These are phyloP conservation scores for Diaporthe citri DNA, from an alignment of 2,329 filamentous ascomycete species.

Conservation along the genomic window DNA sequence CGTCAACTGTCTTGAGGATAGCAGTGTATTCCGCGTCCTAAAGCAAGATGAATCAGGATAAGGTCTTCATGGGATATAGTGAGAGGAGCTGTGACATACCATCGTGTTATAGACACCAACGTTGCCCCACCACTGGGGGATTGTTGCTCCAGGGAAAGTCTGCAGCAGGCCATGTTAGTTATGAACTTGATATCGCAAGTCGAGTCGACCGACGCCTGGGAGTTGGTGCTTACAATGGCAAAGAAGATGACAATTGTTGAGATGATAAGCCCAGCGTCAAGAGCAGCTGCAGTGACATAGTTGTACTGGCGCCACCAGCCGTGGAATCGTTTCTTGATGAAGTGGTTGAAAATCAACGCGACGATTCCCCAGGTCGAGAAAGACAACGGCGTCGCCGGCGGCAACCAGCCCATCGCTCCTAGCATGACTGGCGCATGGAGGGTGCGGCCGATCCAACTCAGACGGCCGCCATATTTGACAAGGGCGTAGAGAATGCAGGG, in stretches of 20 bases:
- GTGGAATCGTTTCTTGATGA: conserved; percentile 63
- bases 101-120: conserved; percentile 58
- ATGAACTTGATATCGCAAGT: background rate
- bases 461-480: conserved; percentile 45
- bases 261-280: conserved; percentile 55
- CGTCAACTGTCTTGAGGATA: conserved; percentile 48
- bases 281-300: conserved; percentile 55
- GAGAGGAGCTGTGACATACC: conserved; percentile 50
- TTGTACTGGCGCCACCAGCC: conserved; percentile 71
- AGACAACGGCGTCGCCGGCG: conserved; percentile 70
- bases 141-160: conserved; percentile 51
- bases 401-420: conserved; percentile 65
- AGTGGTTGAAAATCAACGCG: conserved; percentile 70
- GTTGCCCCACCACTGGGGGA: conserved; percentile 64
- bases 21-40: conserved; percentile 51
- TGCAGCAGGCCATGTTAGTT: background rate
- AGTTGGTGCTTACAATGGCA: conserved; percentile 43
- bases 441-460: conserved; percentile 55
- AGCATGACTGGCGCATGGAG: conserved; percentile 70
- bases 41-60: conserved; percentile 44
- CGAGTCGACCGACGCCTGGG: background rate
- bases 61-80: background rate
- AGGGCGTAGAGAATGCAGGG: conserved; percentile 62
- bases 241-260: conserved; percentile 54
- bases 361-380: conserved; percentile 71